These are phyloP conservation scores for Yamadazyma diospyri DNA, from an alignment of 1,139 yeast species.

Conservation along the genomic window DNA sequence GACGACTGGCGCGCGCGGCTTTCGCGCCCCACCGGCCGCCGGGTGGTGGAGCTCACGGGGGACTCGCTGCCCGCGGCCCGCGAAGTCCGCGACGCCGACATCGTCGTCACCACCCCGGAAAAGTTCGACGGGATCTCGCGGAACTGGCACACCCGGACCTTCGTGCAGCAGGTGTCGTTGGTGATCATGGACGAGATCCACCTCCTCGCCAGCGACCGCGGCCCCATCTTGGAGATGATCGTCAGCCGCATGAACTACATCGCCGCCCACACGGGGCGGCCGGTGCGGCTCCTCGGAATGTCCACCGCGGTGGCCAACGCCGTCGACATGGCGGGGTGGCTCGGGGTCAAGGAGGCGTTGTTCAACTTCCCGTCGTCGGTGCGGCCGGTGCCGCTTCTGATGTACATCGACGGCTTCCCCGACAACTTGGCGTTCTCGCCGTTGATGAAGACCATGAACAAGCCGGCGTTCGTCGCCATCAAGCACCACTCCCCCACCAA, in stretches of 20 bases:
- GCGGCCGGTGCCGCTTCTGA: slow-evolving; percentile 95
- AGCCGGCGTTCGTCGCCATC: slow-evolving; percentile 95
- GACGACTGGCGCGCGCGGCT: slow-evolving; percentile 87
- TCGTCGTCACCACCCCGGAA: slow-evolving; percentile 95
- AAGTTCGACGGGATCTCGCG: slow-evolving; percentile 98
- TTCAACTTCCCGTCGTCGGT: slow-evolving; percentile 94
- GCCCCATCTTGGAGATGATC: slow-evolving; percentile 97
- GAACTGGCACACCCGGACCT: slow-evolving; percentile 94
- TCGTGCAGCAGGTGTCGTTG: slow-evolving; percentile 86
- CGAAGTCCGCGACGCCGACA: slow-evolving; percentile 86
- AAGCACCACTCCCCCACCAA: slow-evolving; percentile 91
- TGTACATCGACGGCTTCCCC: slow-evolving; percentile 97
- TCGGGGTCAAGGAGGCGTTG: slow-evolving; percentile 83
- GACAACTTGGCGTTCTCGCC: slow-evolving; percentile 94
- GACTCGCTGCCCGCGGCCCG: slow-evolving; percentile 89
- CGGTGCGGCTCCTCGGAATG: slow-evolving; percentile 84
- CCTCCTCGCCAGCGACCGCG: slow-evolving; percentile 93
- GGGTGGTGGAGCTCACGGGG: slow-evolving; percentile 91
- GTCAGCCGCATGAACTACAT: slow-evolving; percentile 97
- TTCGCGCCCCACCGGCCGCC: slow-evolving; percentile 56
- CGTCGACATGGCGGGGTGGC: slow-evolving; percentile 97
- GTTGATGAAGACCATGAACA: slow-evolving; percentile 96
- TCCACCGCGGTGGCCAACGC: slow-evolving; percentile 98
- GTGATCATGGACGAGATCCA: slow-evolving; percentile 99
- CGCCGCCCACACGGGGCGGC: slow-evolving; percentile 68